Evolutionary conservation across 257 asterid genomes (phyloP).

Genomic region (Solanum clarkiae): DNA sequence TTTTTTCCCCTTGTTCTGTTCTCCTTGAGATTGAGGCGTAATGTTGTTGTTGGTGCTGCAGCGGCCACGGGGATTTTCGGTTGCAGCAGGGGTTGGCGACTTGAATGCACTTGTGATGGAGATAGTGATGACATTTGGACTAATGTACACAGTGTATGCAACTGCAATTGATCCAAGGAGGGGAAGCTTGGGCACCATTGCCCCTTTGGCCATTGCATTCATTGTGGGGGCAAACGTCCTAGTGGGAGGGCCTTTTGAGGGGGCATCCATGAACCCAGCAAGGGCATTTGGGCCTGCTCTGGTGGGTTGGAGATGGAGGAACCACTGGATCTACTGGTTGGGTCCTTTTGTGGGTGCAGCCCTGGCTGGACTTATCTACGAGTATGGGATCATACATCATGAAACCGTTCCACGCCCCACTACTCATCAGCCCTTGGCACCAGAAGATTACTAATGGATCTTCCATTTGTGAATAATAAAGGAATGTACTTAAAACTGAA

Average conservation of each 20-base stretch:
- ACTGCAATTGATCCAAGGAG: conserved; percentile 76
- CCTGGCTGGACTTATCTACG: conserved; percentile 54
- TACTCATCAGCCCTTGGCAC: conserved; percentile 85
- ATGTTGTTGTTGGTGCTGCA: conserved; percentile 6
- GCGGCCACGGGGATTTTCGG: conserved; percentile 80
- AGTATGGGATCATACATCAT: conserved; percentile 55
- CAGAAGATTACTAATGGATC: conserved; percentile 60
- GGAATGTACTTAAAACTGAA: background rate
- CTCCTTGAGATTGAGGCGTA: background rate
- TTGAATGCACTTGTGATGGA: conserved; percentile 69
- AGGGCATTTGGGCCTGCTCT: conserved; percentile 87
- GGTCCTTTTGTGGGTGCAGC: conserved; percentile 89
- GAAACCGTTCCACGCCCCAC: conserved; percentile 28
- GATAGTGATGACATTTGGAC: conserved; percentile 65
- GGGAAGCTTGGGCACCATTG: conserved; percentile 64
- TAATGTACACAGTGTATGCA: conserved; percentile 65
- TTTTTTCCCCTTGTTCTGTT: background rate
- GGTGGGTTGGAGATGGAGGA: conserved; percentile 89
- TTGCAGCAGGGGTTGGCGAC: conserved; percentile 54
- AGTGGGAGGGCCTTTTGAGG: conserved; percentile 88
- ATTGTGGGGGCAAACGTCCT: conserved; percentile 73
- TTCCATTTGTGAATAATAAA: background rate
- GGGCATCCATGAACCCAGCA: conserved; percentile 91
- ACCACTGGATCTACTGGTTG: conserved; percentile 95
- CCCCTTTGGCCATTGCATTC: conserved; percentile 86